Evolutionary conservation across 352 stramenopile genomes (phyloP).

Genomic region (Paralagenidium karlingii): DNA sequence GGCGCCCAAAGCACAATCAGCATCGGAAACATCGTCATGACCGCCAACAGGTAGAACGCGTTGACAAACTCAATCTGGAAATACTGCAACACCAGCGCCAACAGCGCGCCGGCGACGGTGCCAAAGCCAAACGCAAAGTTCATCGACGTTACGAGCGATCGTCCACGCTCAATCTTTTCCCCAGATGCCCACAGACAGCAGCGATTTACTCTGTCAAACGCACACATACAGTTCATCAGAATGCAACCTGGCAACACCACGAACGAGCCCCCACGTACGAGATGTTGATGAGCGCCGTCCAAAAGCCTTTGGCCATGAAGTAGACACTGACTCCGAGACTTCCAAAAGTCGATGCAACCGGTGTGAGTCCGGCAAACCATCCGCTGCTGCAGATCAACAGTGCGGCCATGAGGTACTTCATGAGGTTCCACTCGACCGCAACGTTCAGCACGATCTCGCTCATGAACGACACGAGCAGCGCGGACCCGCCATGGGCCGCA

Average conservation of each 20-base stretch:
- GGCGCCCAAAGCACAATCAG: conserved; percentile 23
- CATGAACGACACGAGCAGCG: conserved; percentile 67
- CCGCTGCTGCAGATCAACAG: conserved; percentile 36
- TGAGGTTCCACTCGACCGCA: conserved; percentile 44
- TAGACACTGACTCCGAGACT: conserved; percentile 52
- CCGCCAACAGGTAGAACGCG: conserved; percentile 42
- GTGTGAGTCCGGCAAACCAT: conserved; percentile 54
- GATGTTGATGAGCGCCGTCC: conserved; percentile 65
- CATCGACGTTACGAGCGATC: conserved; percentile 61
- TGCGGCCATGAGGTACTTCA: conserved; percentile 58
- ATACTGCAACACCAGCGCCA: conserved; percentile 32
- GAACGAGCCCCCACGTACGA: conserved; percentile 20
- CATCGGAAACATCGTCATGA: conserved; percentile 24
- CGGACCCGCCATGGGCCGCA: conserved; percentile 47
- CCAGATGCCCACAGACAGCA: conserved; percentile 56
- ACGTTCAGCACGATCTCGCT: conserved; percentile 62
- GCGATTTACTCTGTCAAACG: conserved; percentile 30
- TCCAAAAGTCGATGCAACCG: conserved; percentile 38
- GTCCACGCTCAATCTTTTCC: conserved; percentile 48
- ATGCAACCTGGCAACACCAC: neutral
- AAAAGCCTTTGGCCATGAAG: conserved; percentile 67
- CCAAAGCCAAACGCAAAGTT: conserved; percentile 58
- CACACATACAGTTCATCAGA: neutral
- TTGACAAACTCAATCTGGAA: conserved; percentile 33
- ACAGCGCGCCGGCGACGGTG: conserved; percentile 32